Conservation (phyloP, 2,329 filamentous ascomycete genomes). For the Aspergillus candidus region DNA sequence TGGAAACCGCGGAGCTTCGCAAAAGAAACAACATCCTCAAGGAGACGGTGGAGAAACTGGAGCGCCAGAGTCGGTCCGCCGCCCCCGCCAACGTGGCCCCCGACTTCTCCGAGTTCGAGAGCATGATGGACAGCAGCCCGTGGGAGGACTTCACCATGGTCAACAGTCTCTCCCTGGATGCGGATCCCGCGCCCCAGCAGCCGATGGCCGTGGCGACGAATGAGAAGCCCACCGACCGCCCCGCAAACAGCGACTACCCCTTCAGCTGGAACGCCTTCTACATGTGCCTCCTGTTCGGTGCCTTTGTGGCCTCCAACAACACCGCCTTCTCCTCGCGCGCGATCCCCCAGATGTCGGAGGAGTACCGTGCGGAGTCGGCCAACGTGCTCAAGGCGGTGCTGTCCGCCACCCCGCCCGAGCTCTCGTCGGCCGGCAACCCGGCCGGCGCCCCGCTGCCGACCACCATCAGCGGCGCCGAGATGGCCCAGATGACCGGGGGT, state of each 20-base stretch:
- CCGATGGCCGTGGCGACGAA: conserved; percentile 37
- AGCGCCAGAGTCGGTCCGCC: conserved; percentile 32
- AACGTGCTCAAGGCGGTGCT: conserved; percentile 44
- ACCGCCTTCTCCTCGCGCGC: conserved; percentile 55
- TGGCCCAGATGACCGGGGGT: conserved; percentile 34
- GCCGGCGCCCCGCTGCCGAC: conserved; percentile 22
- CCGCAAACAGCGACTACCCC: conserved; percentile 62
- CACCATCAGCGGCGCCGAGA: conserved; percentile 34
- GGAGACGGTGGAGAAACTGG: conserved; percentile 52
- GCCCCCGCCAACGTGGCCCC: conserved; percentile 55
- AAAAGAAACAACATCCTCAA: conserved; percentile 84
- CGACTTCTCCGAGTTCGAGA: conserved; percentile 76
- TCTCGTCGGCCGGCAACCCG: conserved; percentile 47
- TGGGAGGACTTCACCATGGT: conserved; percentile 82
- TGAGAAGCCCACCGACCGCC: conserved; percentile 34
- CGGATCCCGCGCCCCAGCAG: conserved; percentile 23
- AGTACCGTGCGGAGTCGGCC: conserved; percentile 43
- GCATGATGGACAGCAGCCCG: conserved; percentile 65
- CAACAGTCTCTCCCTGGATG: conserved; percentile 50
- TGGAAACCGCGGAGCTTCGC: conserved; percentile 83
- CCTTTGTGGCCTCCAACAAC: conserved; percentile 87
- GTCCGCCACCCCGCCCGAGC: conserved; percentile 39
- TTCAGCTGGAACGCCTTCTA: conserved; percentile 61
- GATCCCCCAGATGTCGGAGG: conserved; percentile 44
- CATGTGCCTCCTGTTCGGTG: conserved; percentile 96